A percentile compares a stretch with the other conserved stretches of the same genome.
Evolutionary conservation across 2,329 filamentous ascomycete genomes (phyloP).

Genomic region (Beauveria sp.): DNA sequence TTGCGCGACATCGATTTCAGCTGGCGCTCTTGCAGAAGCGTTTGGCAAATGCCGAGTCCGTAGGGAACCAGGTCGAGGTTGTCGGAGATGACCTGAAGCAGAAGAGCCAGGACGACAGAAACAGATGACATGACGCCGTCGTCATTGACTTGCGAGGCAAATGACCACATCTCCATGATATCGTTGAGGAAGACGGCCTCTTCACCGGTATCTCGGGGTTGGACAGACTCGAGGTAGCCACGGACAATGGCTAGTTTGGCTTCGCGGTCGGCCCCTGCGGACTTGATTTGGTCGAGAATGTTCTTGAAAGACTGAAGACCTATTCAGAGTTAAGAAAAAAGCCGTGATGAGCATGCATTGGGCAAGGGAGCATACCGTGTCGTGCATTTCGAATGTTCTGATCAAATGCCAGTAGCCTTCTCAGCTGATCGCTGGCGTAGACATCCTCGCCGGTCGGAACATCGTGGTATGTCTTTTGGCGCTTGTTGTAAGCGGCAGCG

Average conservation of each 20-base stretch:
- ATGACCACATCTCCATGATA: slow-evolving; percentile 82
- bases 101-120: slow-evolving; percentile 70
- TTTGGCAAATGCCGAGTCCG: slow-evolving; percentile 72
- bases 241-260: slow-evolving; percentile 51
- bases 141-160: slow-evolving; percentile 70
- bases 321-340: slow-evolving; percentile 22
- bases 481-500: slow-evolving; percentile 39
- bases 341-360: background rate
- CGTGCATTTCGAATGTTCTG: slow-evolving; percentile 61
- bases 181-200: slow-evolving; percentile 62
- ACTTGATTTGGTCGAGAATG: slow-evolving; percentile 59
- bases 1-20: slow-evolving; percentile 73
- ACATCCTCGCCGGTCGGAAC: slow-evolving; percentile 54
- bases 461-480: slow-evolving; percentile 49
- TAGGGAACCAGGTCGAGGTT: slow-evolving; percentile 67
- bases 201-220: slow-evolving; percentile 36
- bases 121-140: slow-evolving; percentile 75
- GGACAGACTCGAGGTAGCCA: slow-evolving; percentile 57
- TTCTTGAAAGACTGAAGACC: slow-evolving; percentile 62
- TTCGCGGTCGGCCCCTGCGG: slow-evolving; percentile 34
- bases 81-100: slow-evolving; percentile 70
- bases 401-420: slow-evolving; percentile 60
- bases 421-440: slow-evolving; percentile 57
- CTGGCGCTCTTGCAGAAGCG: slow-evolving; percentile 72
- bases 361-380: slow-evolving; percentile 43